A percentile compares a stretch with the other conserved stretches of the same genome.
These are phyloP conservation scores for Durio zibethinus DNA, from an alignment of 345 rosid species.

Conservation along the genomic window DNA sequence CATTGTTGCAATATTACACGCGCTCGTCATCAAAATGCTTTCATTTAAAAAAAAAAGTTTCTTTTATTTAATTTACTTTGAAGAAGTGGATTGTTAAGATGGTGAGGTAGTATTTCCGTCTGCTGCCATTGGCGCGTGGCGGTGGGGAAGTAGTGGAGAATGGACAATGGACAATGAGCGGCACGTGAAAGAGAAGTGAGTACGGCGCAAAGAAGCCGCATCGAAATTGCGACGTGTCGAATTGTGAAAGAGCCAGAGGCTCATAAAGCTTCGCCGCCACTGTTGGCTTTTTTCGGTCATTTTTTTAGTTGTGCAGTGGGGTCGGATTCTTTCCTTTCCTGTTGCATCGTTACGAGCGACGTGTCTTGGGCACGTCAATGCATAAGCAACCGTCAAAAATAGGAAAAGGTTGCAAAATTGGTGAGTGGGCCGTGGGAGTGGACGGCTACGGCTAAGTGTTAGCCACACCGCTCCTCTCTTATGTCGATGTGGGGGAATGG, in stretches of 20 bases:
- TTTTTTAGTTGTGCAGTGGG: constrained; percentile 7
- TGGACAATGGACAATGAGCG: background rate
- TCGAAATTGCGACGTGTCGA: background rate
- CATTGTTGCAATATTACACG: background rate
- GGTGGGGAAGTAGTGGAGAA: background rate
- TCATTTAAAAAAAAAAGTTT: background rate
- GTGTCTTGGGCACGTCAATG: background rate
- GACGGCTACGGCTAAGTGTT: background rate
- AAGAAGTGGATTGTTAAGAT: background rate
- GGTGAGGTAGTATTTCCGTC: too few relatives aligned
- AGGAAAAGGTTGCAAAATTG: background rate
- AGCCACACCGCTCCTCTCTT: background rate
- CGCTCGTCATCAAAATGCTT: background rate
- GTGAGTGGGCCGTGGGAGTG: background rate
- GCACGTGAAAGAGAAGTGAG: background rate
- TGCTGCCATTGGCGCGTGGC: background rate
- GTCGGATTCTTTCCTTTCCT: background rate
- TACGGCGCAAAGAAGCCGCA: constrained; percentile 3
- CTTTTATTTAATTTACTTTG: too few relatives aligned
- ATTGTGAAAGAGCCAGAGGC: background rate
- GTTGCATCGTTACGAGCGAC: background rate
- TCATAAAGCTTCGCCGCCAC: background rate
- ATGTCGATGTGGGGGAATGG: background rate
- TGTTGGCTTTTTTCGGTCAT: background rate
- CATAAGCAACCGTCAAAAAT: constrained; percentile 1